Base-by-base conservation (phyloP, 2,329 filamentous ascomycete species). In the Sporothrix pseudoabietina region DNA sequence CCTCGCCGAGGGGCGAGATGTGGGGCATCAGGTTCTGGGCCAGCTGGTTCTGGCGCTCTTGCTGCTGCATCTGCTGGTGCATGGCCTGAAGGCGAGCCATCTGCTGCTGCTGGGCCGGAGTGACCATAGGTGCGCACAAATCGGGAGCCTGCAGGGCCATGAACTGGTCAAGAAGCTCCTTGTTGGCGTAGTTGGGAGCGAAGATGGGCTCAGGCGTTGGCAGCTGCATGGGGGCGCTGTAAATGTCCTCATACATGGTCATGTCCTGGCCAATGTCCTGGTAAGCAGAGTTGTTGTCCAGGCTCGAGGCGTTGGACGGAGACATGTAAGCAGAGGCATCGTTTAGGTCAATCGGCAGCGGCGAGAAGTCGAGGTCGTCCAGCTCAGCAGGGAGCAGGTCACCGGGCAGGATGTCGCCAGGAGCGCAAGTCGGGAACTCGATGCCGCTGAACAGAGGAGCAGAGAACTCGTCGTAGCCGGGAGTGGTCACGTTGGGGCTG, bases 1-100 rank as follows among this genome's bases (percentile, higher is more conserved):
- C 86, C 77, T 93, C 91, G 5, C 90, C 91, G 71, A 86, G 85
- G 9, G 91, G 91, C 3, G 91, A 94, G 75, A 93, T 87, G 55
- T 72, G 72, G 2, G 71, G 32, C 52, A 39, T n/a, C 44, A 74
- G 19, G 66, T n/a, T 49, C 54, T 72, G 59, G 2, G 55, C n/a
- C 41, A 52, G 32, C 39, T 30, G 35, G 14, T 66, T 65, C 22
- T 71, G 47, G 6, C 78, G 79, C 41, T 70, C 49, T 16, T 61
- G 71, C 65, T 65, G 61, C 32, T 71, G 66, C 49, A 65, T 63
- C 68, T 75, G 73, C 41, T 66, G 71, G 39, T 59, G 35, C 30
- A 69, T 66, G 71, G 68, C 30, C 52, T 76, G 75, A 44, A 76
- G 69, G 0, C 47, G 68, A 19, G 44, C n/a, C 16, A 76, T n/a